Conservation (phyloP, 176 grass and related monocot species). For the Oryza brachyantha region DNA sequence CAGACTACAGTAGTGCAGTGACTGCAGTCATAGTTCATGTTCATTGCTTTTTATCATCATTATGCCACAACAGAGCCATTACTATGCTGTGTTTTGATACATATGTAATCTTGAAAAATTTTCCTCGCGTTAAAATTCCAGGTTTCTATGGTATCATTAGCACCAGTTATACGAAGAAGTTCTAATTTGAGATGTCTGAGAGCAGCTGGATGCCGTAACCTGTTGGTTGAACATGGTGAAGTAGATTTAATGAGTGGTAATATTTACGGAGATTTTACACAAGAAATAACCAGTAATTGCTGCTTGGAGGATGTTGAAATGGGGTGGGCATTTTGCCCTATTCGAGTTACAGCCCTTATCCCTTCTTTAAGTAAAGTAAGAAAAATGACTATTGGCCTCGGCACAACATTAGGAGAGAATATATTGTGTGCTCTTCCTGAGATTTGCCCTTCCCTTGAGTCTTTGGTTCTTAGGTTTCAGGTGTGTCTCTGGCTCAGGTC, state of each 20-base stretch:
- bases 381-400: conserved; percentile 59
- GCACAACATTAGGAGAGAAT: conserved; percentile 63
- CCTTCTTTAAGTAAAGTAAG: conserved; percentile 54
- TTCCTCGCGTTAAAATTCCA: conserved; percentile 29
- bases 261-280: conserved; percentile 38
- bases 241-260: conserved; percentile 24
- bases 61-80: conserved; percentile 18
- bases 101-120: background rate
- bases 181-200: conserved; percentile 61
- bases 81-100: background rate
- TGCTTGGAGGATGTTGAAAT: conserved; percentile 67
- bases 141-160: conserved; percentile 71
- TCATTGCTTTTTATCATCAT: background rate
- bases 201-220: conserved; percentile 65
- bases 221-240: conserved; percentile 33
- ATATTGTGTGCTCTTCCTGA: conserved; percentile 55
- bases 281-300: conserved; percentile 40
- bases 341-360: conserved; percentile 43
- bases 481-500: conserved; percentile 30
- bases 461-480: conserved; percentile 78
- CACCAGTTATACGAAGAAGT: conserved; percentile 53
- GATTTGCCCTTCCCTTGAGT: conserved; percentile 69
- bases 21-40: conserved; percentile 1
- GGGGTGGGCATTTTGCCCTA: conserved; percentile 78
- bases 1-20: background rate